phyloP scores from a whole-genome alignment of 305 asterid genomes.

The Ilex paraguariensis region DNA sequence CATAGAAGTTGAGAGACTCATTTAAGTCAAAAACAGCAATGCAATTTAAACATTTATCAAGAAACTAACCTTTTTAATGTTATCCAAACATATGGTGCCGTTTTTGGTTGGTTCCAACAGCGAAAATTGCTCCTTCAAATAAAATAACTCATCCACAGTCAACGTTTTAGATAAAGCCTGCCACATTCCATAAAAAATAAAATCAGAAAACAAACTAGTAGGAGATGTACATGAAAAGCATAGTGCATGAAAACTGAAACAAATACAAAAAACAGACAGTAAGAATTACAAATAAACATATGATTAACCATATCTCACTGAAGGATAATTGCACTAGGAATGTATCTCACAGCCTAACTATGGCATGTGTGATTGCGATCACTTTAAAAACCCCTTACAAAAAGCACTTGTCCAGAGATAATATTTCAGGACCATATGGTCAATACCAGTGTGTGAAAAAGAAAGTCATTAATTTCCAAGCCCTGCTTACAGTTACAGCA shows the following conservation, averaged over 20 bases:
- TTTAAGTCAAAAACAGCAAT: background rate
- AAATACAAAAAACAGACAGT: background rate
- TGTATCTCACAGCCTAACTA: background rate
- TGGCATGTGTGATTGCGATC: too few species aligned
- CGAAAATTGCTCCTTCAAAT: constrained; percentile 3
- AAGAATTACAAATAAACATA: background rate
- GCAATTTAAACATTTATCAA: background rate
- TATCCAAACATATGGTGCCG: background rate
- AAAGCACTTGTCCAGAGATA: too few species aligned
- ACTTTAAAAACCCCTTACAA: too few species aligned
- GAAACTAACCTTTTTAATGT: background rate
- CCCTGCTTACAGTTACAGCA: too few species aligned
- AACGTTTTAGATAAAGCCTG: constrained; percentile 6
- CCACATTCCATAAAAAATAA: background rate
- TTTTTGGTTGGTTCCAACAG: background rate
- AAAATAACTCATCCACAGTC: constrained; percentile 1
- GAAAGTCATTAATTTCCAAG: too few species aligned
- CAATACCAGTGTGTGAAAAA: too few species aligned
- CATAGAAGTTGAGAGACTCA: background rate
- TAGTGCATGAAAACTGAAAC: background rate
- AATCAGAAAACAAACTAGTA: background rate
- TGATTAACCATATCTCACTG: background rate
- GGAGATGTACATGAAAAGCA: background rate
- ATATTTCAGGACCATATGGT: too few species aligned
- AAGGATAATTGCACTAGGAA: background rate